Evolutionary conservation across 2,329 filamentous ascomycete species (phyloP), one percentile per base, ranked within the genome.

Genomic region (Colletotrichum chlorophyti): DNA sequence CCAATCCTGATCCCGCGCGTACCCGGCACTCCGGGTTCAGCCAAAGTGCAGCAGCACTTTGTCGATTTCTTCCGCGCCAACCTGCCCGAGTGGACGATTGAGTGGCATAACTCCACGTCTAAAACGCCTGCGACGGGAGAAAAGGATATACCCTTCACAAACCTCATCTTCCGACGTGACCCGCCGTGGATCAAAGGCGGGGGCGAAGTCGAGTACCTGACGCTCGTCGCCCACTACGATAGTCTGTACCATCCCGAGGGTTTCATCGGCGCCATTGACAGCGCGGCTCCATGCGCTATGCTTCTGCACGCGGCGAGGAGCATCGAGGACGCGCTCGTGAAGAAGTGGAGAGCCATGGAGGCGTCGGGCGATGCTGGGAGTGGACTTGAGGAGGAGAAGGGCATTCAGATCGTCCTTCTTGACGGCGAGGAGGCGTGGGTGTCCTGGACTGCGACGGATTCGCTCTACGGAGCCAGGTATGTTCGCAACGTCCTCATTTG

Each of bases 401-500:
- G 94, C 1, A 82, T 99, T 29, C 95, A 98, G 77, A 90, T 99
- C 24, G 64, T 99, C 24, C 83, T 99, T 53, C 76, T 99, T 7
- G 95, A 99, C 68, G 95, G 95, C 5, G 95, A 99, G 75, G 95
- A 99, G 74, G 93, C 95, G 0, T 99, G 96, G 74, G 76, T 85
- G 19, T 74, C 73, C 1, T 99, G 95, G 95, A 90, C 87, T 1
- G 84, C 85, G 31, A 84, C 81, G 0, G 95, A 99, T 72, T 96
- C 91, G 5, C 76, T 97, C 5, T 99, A 99, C 67, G 95, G 95
- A 3, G 85, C 94, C 15, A 86, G 92, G 87, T 90, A 78, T 35
- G 79, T 58, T 42, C 42, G 17, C 14, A 21, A 9, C 17, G n/a
- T n/a, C 3, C 10, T 15, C 14, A 24, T 6, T 15, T 23, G 2